Conservation (phyloP, 2,329 filamentous ascomycete species). For the Pestalotiopsis sp. region DNA sequence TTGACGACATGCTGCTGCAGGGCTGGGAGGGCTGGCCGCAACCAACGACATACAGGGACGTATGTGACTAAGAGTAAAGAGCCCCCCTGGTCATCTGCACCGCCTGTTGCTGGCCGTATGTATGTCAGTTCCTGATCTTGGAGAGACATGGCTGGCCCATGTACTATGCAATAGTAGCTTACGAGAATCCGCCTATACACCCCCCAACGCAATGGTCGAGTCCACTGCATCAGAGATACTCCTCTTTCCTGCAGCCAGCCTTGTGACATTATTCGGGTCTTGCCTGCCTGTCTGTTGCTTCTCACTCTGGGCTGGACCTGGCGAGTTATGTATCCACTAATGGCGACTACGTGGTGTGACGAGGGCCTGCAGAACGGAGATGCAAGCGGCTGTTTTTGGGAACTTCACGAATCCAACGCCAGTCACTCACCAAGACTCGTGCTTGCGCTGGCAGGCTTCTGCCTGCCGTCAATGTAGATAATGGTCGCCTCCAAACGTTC, state of each 20-base stretch:
- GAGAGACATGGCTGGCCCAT: not conserved
- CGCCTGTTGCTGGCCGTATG: not conserved
- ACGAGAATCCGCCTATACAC: not conserved
- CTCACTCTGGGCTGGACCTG: slow-evolving; percentile 7
- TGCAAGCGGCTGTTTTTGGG: slow-evolving; percentile 16
- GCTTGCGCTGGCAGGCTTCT: not conserved
- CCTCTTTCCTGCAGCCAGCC: slow-evolving; percentile 3
- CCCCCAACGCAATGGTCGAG: not conserved
- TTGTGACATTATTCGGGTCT: slow-evolving; percentile 12
- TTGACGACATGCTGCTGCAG: slow-evolving; percentile 7
- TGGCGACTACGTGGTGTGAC: slow-evolving; percentile 17
- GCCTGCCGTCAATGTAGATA: not conserved
- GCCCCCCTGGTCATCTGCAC: not conserved
- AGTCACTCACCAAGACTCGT: not conserved
- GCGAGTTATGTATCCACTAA: slow-evolving; percentile 11
- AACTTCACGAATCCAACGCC: not conserved
- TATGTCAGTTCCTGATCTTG: not conserved
- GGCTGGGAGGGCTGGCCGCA: slow-evolving; percentile 4
- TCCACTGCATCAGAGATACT: not conserved
- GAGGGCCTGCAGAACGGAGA: slow-evolving; percentile 13
- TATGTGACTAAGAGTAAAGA: not conserved
- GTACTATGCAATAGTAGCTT: not conserved
- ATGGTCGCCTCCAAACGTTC: not conserved
- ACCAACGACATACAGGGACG: not conserved
- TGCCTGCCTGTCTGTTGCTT: slow-evolving; percentile 4